phyloP scores from a whole-genome alignment of 495 filamentous ascomycete genomes.

The Penicillium arizonense region DNA sequence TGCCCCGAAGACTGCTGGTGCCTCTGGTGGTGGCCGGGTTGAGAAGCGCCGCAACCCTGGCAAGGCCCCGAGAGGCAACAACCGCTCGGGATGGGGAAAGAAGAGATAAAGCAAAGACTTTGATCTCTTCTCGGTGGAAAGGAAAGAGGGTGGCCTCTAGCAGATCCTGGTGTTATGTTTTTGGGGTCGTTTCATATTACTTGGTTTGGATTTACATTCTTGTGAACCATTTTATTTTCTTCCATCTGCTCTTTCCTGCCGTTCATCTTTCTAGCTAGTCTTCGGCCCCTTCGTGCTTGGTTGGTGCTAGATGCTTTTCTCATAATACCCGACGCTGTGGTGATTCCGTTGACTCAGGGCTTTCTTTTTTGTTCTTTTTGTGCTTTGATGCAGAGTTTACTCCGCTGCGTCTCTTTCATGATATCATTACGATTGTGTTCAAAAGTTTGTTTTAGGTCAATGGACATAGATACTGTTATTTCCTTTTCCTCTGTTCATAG shows the following conservation, averaged over 20 bases:
- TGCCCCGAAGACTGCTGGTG: slow-evolving; percentile 42
- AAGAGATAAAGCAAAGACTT: slow-evolving; percentile 3
- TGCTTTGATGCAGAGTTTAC: slow-evolving; percentile 3
- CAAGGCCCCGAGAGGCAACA: slow-evolving; percentile 6
- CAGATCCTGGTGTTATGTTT: slow-evolving; percentile 10
- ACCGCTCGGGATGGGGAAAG: slow-evolving; percentile 10
- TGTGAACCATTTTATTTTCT: background rate
- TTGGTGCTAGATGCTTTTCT: slow-evolving; percentile 5
- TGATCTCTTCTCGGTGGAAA: background rate
- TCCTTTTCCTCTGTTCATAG: background rate
- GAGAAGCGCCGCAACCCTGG: slow-evolving; percentile 35
- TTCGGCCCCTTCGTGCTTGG: slow-evolving; percentile 10
- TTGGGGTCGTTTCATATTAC: background rate
- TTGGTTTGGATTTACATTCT: background rate
- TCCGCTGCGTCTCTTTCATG: slow-evolving; percentile 2
- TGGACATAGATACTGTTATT: slow-evolving; percentile 4
- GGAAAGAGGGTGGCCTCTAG: slow-evolving; percentile 4
- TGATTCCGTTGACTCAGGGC: slow-evolving; percentile 9
- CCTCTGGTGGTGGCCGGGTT: slow-evolving; percentile 35
- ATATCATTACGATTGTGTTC: slow-evolving; percentile 11
- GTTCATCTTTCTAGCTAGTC: background rate
- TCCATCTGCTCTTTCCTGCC: background rate
- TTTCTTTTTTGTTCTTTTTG: background rate
- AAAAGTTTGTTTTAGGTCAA: slow-evolving; percentile 9
- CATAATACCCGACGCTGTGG: slow-evolving; percentile 12